Evolutionary conservation across 2,329 filamentous ascomycete species (phyloP), one percentile per base, ranked within the genome.

Genomic region (Xylaria sp.): DNA sequence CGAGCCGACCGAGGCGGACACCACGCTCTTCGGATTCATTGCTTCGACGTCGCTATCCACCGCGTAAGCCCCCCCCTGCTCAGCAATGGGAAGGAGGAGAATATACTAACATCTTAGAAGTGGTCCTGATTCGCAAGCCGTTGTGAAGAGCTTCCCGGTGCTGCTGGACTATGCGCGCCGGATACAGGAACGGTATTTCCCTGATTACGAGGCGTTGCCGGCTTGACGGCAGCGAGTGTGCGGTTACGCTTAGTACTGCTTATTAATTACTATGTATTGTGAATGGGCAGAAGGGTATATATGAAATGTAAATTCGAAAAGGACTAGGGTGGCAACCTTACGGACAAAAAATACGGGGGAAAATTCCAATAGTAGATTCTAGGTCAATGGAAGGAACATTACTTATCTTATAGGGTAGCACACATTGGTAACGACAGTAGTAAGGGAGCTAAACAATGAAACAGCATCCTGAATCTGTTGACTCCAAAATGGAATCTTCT

Each of bases 21-120:
- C 82, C 1, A 77, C 76, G 0, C 46, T 89, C 4, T 89, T 84
- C 73, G 86, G 83, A 0, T 88, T 88, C 66, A 74, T 88, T 35
- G 74, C 77, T 13, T 81, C 81, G n/a, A 76, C 75, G 1, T 71
- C 89, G 63, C 69, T 85, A 2, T 83, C 80, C 64, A 75, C 75
- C 15, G 83, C 85, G 83, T 87, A 73, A 76, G 84, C 81, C 41
- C n/a, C 4, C 8, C 19, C n/a, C 4, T 33, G n/a, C 1, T 17
- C 29, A 13, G 33, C 21, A 52, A 29, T 4, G 33, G 15, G 40
- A 7, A 25, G 41, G n/a, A 27, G 11, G 15, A 25, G n/a, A 54
- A 68, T 23, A 67, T 40, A 49, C 53, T 68, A 21, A 67, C 58
- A 57, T 15, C 23, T 25, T 19, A 35, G 10, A 60, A 85, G 82